Conservation (phyloP, 129 eudicot species). For the Helianthus tuberosus region DNA sequence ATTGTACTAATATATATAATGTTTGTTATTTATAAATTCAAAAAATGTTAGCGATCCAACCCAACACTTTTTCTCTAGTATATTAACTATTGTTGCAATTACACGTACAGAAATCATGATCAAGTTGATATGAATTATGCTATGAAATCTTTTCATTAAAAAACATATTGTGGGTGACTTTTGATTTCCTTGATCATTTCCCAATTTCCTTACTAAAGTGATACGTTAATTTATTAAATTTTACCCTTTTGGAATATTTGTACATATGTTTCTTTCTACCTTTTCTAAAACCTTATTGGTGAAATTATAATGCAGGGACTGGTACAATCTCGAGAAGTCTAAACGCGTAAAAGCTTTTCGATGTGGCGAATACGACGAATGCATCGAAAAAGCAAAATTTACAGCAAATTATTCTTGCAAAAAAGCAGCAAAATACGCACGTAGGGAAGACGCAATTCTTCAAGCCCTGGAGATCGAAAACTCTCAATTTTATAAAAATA, state of each 20-base stretch:
- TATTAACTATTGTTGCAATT: too few relatives aligned
- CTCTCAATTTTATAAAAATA: constrained; percentile 40
- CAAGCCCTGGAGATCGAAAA: constrained; percentile 86
- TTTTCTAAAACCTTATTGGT: not conserved
- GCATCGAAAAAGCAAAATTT: constrained; percentile 73
- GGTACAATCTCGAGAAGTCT: constrained; percentile 84
- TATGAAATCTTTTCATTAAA: not conserved
- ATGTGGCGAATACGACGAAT: constrained; percentile 74
- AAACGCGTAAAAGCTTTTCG: constrained; percentile 86
- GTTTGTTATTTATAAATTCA: not conserved
- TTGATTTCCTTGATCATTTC: not conserved
- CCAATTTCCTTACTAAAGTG: too few relatives aligned
- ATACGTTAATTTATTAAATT: not conserved
- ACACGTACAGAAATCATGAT: too few relatives aligned
- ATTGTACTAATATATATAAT: too few relatives aligned
- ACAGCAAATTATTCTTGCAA: constrained; percentile 50
- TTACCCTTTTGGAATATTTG: not conserved
- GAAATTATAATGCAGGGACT: constrained; percentile 59
- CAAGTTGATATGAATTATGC: not conserved
- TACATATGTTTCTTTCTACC: not conserved
- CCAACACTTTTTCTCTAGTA: too few relatives aligned
- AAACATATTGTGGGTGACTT: constrained; percentile 1
- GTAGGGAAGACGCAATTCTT: constrained; percentile 76
- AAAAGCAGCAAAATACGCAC: constrained; percentile 61
- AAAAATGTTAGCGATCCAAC: too few relatives aligned